A percentile compares a stretch with the other conserved stretches of the same genome.
phyloP scores from a whole-genome alignment of 2,329 filamentous ascomycete genomes.

The Fusarium secorum region DNA sequence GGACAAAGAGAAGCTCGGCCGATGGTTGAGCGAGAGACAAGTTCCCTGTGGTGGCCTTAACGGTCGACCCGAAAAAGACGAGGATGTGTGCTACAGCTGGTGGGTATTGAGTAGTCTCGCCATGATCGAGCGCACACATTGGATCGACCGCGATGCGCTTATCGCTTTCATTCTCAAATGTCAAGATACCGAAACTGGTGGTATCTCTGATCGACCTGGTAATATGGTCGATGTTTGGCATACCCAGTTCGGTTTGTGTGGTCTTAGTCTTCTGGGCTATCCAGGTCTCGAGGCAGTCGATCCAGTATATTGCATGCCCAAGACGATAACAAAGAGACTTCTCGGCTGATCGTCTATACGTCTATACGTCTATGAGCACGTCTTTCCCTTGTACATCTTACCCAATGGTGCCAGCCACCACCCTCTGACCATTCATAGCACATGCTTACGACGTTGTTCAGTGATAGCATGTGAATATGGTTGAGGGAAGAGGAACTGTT shows the following conservation, averaged over 20 bases:
- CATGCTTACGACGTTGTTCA: conserved; percentile 57
- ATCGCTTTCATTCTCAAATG: conserved; percentile 83
- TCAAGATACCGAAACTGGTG: conserved; percentile 85
- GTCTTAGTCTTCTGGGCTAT: conserved; percentile 82
- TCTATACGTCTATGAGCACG: background rate
- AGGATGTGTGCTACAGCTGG: conserved; percentile 99
- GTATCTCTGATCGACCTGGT: conserved; percentile 87
- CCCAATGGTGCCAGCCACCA: background rate
- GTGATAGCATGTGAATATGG: conserved; percentile 74
- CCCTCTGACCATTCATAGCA: conserved; percentile 76
- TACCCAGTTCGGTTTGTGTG: conserved; percentile 87
- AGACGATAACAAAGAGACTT: conserved; percentile 68
- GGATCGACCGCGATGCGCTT: conserved; percentile 88
- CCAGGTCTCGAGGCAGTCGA: conserved; percentile 82
- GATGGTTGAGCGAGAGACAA: conserved; percentile 94
- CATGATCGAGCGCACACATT: conserved; percentile 87
- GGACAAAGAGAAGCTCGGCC: conserved; percentile 80
- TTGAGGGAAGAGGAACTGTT: conserved; percentile 64
- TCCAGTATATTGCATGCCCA: conserved; percentile 86
- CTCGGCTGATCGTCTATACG: conserved; percentile 48
- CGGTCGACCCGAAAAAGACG: conserved; percentile 91
- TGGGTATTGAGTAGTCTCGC: conserved; percentile 94
- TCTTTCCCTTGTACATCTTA: background rate
- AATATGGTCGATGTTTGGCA: conserved; percentile 99
- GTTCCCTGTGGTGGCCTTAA: conserved; percentile 88